Evolutionary conservation across 2,329 filamentous ascomycete genomes (phyloP).

Genomic region (Hymenoscyphus albidus): DNA sequence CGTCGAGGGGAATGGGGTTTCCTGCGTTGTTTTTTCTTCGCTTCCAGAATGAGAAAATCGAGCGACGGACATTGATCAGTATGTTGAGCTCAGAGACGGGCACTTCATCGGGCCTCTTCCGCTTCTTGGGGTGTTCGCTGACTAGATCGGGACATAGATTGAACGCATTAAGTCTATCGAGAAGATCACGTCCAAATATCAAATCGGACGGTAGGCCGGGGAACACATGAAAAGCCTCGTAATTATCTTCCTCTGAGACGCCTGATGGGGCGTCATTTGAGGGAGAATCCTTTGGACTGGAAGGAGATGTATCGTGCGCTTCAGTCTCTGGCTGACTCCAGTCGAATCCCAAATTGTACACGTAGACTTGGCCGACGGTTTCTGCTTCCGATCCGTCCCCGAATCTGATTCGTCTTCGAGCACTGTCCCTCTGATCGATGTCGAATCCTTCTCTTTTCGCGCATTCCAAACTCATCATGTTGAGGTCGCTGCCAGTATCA

Average conservation of each 20-base stretch:
- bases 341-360: neutral
- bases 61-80: neutral
- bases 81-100: neutral
- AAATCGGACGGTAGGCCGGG: conserved; percentile 9
- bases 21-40: neutral
- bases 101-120: neutral
- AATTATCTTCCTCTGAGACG: neutral
- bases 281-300: neutral
- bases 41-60: neutral
- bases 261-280: neutral
- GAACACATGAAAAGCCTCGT: conserved; percentile 10
- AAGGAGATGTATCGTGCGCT: neutral
- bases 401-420: conserved; percentile 2
- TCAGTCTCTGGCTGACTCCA: neutral
- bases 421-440: conserved; percentile 10
- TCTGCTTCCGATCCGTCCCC: conserved; percentile 8
- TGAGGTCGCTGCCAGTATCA: conserved; percentile 16
- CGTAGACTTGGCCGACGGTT: conserved; percentile 10
- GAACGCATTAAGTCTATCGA: conserved; percentile 14
- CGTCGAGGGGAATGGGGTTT: neutral
- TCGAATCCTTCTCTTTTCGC: conserved; percentile 12
- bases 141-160: conserved; percentile 3
- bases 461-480: conserved; percentile 14
- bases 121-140: neutral
- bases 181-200: conserved; percentile 12